Percentiles rank a stretch among this genome's conserved stretches.
These are phyloP conservation scores for Rhododendron vialii DNA, from an alignment of 148 eudicot species.

Conservation along the genomic window DNA sequence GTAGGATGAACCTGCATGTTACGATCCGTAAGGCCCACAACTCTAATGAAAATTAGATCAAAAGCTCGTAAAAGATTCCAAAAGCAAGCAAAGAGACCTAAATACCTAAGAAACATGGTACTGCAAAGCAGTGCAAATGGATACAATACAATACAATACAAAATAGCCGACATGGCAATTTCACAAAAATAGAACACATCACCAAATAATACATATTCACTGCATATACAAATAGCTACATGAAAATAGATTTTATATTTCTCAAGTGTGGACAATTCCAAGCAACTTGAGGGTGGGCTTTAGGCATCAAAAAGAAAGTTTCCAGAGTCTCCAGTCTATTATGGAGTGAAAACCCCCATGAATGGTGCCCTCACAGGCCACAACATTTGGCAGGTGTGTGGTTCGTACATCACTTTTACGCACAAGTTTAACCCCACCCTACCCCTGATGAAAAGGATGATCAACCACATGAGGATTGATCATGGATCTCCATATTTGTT, in stretches of 20 bases:
- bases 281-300: neutral
- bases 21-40: neutral
- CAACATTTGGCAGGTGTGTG: neutral
- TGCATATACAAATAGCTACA: neutral
- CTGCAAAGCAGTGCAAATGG: neutral
- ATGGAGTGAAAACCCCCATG: neutral
- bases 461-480: neutral
- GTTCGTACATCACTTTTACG: neutral
- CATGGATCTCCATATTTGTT: neutral
- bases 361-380: neutral
- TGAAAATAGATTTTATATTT: neutral
- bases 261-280: neutral
- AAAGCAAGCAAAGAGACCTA: neutral
- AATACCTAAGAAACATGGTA: neutral
- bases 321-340: neutral
- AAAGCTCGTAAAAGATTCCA: neutral
- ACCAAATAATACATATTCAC: neutral
- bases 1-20: constrained; percentile 39
- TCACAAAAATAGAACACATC: neutral
- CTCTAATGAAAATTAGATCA: neutral
- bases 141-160: neutral
- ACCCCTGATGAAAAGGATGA: neutral
- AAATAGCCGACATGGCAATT: no score
- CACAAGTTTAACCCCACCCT: neutral
- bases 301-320: neutral